Conservation (phyloP, 169 alveolate species). For the Plasmodium coatneyi region DNA sequence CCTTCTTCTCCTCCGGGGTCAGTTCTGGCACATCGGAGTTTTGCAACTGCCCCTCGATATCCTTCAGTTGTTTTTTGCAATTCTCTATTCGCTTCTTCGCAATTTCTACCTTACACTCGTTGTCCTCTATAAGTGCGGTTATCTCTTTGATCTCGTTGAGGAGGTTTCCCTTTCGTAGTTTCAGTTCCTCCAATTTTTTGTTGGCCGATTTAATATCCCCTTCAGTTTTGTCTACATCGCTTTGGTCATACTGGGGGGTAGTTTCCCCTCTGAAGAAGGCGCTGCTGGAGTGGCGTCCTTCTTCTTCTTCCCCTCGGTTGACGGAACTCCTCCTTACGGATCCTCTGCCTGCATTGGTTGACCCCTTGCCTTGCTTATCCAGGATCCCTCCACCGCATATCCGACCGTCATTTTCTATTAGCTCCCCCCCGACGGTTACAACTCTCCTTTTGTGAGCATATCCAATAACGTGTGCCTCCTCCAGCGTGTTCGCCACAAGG, state of each 20-base stretch:
- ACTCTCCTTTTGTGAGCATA: conserved; percentile 91
- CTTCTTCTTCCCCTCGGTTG: not conserved
- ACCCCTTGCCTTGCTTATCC: conserved; percentile 50
- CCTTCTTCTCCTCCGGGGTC: conserved; percentile 65
- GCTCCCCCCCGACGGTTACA: conserved; percentile 94
- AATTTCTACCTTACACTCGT: conserved; percentile 64
- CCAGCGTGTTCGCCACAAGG: conserved; percentile 90
- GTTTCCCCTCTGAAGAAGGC: conserved; percentile 16
- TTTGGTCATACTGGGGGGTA: conserved; percentile 36
- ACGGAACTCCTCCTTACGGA: not conserved
- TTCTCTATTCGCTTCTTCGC: conserved; percentile 57
- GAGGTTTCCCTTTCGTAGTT: not conserved
- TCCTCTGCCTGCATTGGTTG: not conserved
- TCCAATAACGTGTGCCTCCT: conserved; percentile 90
- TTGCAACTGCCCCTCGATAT: conserved; percentile 69
- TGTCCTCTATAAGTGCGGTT: conserved; percentile 37
- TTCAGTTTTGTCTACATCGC: conserved; percentile 8
- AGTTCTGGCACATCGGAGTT: conserved; percentile 66
- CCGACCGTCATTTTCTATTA: conserved; percentile 94
- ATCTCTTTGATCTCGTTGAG: conserved; percentile 37
- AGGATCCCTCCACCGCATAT: conserved; percentile 92
- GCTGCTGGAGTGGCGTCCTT: no score
- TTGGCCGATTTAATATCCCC: conserved; percentile 1
- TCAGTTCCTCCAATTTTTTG: conserved; percentile 34
- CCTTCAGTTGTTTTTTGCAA: conserved; percentile 53